Percentiles rank a stretch among this genome's conserved stretches.
Conservation (phyloP, 2,329 filamentous ascomycete genomes). For the Fusarium haematococcum region DNA sequence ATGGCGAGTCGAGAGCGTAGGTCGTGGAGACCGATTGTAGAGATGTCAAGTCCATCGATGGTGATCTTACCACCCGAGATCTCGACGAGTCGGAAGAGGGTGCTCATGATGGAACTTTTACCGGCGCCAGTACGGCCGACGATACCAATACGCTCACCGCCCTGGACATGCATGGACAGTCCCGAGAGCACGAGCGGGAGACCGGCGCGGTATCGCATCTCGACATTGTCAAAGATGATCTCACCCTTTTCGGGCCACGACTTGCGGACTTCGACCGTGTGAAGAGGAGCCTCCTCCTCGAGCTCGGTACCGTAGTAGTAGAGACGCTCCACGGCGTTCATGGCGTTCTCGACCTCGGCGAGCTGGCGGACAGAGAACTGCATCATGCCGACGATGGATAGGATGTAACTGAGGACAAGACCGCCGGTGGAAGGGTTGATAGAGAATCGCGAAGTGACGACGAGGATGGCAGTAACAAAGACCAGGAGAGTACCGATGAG, state of each 20-base stretch:
- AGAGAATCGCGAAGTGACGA: conserved; percentile 89
- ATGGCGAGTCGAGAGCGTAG: conserved; percentile 82
- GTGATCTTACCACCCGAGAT: conserved; percentile 71
- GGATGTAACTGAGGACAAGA: conserved; percentile 91
- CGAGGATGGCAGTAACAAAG: conserved; percentile 88
- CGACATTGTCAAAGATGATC: conserved; percentile 78
- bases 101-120: conserved; percentile 86
- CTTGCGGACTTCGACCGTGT: conserved; percentile 77
- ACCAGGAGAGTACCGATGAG: conserved; percentile 86
- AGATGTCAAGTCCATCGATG: conserved; percentile 77
- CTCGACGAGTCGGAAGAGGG: conserved; percentile 81
- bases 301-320: conserved; percentile 89
- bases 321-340: conserved; percentile 95
- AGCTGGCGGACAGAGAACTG: conserved; percentile 95
- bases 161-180: conserved; percentile 76
- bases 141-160: conserved; percentile 84
- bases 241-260: conserved; percentile 90
- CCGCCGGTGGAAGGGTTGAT: conserved; percentile 88
- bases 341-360: conserved; percentile 96
- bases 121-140: conserved; percentile 86
- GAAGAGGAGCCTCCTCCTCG: conserved; percentile 88
- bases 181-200: conserved; percentile 80
- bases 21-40: conserved; percentile 79
- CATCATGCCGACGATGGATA: conserved; percentile 93
- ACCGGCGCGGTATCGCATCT: conserved; percentile 81